A percentile compares a stretch with the other conserved stretches of the same genome.
phyloP scores from a whole-genome alignment of 345 rosid genomes.

The Linum tenue region DNA sequence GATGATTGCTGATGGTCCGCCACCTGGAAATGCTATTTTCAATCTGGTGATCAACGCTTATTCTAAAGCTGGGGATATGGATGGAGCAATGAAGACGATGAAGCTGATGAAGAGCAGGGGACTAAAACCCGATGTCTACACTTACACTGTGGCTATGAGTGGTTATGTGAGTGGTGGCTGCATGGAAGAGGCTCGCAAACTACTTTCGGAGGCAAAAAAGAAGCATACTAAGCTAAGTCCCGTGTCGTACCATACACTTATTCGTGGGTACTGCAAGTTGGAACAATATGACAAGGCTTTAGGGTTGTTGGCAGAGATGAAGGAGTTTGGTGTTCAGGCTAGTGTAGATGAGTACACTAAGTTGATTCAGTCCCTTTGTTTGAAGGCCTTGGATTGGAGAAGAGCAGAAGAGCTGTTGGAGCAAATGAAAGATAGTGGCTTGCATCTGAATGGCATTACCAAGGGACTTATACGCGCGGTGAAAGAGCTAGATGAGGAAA shows the following conservation, averaged over 20 bases:
- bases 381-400: slow-evolving; percentile 69
- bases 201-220: slow-evolving; percentile 60
- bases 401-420: slow-evolving; percentile 55
- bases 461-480: slow-evolving; percentile 60
- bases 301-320: slow-evolving; percentile 61
- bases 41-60: slow-evolving; percentile 47
- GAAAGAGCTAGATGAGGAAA: slow-evolving; percentile 63
- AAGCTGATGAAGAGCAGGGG: slow-evolving; percentile 71
- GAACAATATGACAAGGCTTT: slow-evolving; percentile 67
- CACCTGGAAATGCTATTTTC: slow-evolving; percentile 74
- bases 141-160: slow-evolving; percentile 69
- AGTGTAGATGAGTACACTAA: slow-evolving; percentile 66
- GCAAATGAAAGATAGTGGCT: slow-evolving; percentile 59
- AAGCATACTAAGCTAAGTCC: slow-evolving; percentile 57
- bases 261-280: slow-evolving; percentile 71
- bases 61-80: slow-evolving; percentile 51
- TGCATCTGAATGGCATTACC: slow-evolving; percentile 64
- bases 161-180: slow-evolving; percentile 65
- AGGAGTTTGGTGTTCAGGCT: slow-evolving; percentile 47
- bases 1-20: slow-evolving; percentile 70
- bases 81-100: slow-evolving; percentile 44
- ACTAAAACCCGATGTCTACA: slow-evolving; percentile 65
- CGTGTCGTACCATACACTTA: slow-evolving; percentile 65
- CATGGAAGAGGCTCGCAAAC: slow-evolving; percentile 55
- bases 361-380: slow-evolving; percentile 69